These are phyloP conservation scores for Tolypocladium guangdongense DNA, from an alignment of 2,329 filamentous ascomycete species.

Conservation along the genomic window DNA sequence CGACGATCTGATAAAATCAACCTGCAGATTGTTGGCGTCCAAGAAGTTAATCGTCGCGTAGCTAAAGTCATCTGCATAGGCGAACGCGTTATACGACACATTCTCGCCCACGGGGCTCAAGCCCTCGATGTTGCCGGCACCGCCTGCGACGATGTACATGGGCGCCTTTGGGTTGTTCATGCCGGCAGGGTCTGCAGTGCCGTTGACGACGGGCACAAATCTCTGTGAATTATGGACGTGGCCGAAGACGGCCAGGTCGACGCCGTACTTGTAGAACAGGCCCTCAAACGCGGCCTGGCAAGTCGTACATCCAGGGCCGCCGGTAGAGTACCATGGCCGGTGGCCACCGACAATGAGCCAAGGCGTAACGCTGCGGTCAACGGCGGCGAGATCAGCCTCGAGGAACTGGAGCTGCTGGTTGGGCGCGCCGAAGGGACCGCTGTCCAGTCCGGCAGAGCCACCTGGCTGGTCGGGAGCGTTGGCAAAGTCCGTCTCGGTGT, in stretches of 20 bases:
- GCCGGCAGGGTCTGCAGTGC: conserved; percentile 22
- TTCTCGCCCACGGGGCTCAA: conserved; percentile 29
- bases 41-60: conserved; percentile 37
- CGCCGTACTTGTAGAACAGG: conserved; percentile 43
- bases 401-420: conserved; percentile 44
- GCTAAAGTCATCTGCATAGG: conserved; percentile 40
- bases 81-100: conserved; percentile 32
- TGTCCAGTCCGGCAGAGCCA: conserved; percentile 20
- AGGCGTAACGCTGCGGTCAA: conserved; percentile 43
- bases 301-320: conserved; percentile 24
- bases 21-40: conserved; percentile 31
- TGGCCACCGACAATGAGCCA: conserved; percentile 28
- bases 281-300: conserved; percentile 43
- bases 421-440: conserved; percentile 36
- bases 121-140: conserved; percentile 46
- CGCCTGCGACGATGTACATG: conserved; percentile 36
- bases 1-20: conserved; percentile 38
- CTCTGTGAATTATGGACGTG: conserved; percentile 49
- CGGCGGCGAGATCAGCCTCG: conserved; percentile 41
- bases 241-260: conserved; percentile 45
- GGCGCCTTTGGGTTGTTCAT: conserved; percentile 21
- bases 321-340: conserved; percentile 35
- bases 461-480: conserved; percentile 16
- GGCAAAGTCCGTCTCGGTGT: conserved; percentile 20
- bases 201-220: conserved; percentile 29